These are phyloP conservation scores for Gonapodya sp. DNA, from an alignment of 192 early-diverging fungal genomes.

Conservation along the genomic window DNA sequence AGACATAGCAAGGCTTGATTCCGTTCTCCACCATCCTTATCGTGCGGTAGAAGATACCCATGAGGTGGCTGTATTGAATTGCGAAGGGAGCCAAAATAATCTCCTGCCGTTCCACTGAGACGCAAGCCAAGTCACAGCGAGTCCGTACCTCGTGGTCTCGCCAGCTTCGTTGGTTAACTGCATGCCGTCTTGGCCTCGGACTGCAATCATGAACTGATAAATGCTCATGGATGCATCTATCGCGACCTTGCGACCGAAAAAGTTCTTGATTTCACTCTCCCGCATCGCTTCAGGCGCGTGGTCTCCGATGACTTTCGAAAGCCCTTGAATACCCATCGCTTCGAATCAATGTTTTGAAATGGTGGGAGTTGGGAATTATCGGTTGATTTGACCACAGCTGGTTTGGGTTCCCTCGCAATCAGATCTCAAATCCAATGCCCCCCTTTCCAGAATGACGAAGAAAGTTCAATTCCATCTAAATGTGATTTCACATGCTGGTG, in stretches of 20 bases:
- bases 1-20: constrained; percentile 93
- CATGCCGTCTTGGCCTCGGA: constrained; percentile 78
- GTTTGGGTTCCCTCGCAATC: too few species aligned
- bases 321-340: constrained; percentile 64
- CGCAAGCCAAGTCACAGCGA: background rate
- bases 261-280: constrained; percentile 73
- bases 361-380: too few species aligned
- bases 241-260: constrained; percentile 90
- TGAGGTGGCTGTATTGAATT: constrained; percentile 61
- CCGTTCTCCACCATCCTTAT: constrained; percentile 94
- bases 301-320: constrained; percentile 88
- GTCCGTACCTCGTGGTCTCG: constrained; percentile 72
- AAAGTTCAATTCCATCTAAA: too few species aligned
- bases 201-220: constrained; percentile 98
- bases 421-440: too few species aligned
- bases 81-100: background rate
- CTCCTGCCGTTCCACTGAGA: background rate
- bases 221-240: constrained; percentile 97
- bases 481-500: too few species aligned
- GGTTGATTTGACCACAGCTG: too few species aligned
- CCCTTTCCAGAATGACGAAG: too few species aligned
- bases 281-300: constrained; percentile 76
- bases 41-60: constrained; percentile 94
- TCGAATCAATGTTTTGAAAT: too few species aligned
- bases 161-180: constrained; percentile 81